Conservation (phyloP, 2,329 filamentous ascomycete species). For the Monilinia laxa region DNA sequence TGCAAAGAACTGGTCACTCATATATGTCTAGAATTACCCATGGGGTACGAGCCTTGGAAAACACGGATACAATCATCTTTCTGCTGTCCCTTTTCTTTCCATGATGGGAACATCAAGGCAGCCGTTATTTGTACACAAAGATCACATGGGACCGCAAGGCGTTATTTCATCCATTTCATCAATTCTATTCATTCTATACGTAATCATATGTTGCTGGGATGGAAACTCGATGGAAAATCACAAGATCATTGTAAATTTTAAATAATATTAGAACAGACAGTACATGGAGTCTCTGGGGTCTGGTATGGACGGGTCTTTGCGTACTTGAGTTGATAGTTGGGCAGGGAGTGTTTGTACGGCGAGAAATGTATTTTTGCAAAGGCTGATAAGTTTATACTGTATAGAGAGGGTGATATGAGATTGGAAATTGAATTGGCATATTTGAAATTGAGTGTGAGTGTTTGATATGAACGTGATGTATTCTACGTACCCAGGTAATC, state of each 20-base stretch:
- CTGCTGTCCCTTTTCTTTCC: neutral
- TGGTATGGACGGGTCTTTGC: too few species aligned
- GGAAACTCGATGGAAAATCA: neutral
- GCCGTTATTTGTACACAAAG: neutral
- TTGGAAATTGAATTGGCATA: neutral
- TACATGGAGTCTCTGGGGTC: too few species aligned
- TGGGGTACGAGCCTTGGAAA: neutral
- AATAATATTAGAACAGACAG: too few species aligned
- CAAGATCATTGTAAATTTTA: neutral
- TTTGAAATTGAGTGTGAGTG: neutral
- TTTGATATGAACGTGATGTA: too few species aligned
- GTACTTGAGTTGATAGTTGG: neutral
- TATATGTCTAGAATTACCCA: too few species aligned
- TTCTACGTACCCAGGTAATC: too few species aligned
- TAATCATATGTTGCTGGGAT: neutral
- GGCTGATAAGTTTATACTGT: too few species aligned
- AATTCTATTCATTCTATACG: too few species aligned
- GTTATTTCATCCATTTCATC: neutral
- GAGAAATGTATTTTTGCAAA: too few species aligned
- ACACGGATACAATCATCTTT: neutral
- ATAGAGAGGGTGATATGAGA: neutral
- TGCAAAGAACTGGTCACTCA: neutral
- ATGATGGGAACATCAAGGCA: neutral
- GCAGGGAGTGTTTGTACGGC: too few species aligned
- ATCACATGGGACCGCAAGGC: neutral